Base-by-base conservation (phyloP, 805 yeast genomes). In the Hanseniaspora taiwanica region DNA sequence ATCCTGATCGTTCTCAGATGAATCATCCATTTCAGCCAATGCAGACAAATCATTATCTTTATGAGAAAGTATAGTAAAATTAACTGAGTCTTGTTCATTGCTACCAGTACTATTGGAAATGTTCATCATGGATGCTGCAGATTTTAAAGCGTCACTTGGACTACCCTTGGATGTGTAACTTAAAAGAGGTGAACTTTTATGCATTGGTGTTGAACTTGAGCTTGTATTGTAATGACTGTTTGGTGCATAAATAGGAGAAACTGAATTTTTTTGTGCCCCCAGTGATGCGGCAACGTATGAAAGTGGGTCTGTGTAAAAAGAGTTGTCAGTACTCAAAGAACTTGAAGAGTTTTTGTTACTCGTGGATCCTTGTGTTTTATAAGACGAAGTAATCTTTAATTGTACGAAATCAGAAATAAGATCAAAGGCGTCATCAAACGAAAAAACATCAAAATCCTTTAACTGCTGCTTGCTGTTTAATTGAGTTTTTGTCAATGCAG, bases 331-430 rank as follows among this genome's bases (percentile, higher is more conserved):
- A 40, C 61, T 56, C 39, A 56, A 33, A 1, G 46, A 42, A 19
- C 46, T 44, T 3, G 50, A 47, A 16, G 43, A 36, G 7, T 41
- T 46, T 14, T 36, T 42, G 5, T 44, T 45, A 6, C 50, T 50
- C 1, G 53, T 44, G 27, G 54, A 50, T 16, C 54, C 57, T 7
- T 66, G 65, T 1, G 66, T 59, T 39, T 64, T 58, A 20, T 56
- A 54, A 2, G 63, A 59, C 4, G 68, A 60, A 4, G 65, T 58
- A 19, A 64, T 60, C 42, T 56, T 61, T 35, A 65, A 46, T 23
- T 58, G 61, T 10, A 60, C 60, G 43, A 64, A 64, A 42, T 61
- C 64, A 39, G 63, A 65, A 36, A 64, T 60, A 29, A 63, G 44
- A 33, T 60, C 59, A 25, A 65, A 48, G 9, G 66, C 59, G 34